phyloP scores from a whole-genome alignment of 192 early-diverging fungal genomes.

The Entomortierella lignicola region DNA sequence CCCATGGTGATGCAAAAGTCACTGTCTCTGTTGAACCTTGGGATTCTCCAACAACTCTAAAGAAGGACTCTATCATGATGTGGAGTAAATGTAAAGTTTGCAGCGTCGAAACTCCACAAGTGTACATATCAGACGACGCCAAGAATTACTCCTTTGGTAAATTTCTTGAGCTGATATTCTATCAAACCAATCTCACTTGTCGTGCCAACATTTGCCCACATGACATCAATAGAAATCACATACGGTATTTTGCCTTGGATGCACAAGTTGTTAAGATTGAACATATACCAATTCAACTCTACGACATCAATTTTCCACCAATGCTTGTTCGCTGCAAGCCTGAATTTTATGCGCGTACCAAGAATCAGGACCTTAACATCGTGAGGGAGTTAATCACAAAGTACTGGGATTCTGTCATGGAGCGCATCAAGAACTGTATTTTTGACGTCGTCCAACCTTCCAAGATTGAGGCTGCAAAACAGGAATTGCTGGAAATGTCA shows the following conservation, averaged over 20 bases:
- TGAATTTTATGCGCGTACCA: slow-evolving; percentile 73
- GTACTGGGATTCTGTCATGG: slow-evolving; percentile 90
- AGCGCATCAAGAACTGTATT: slow-evolving; percentile 83
- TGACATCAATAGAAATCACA: slow-evolving; percentile 83
- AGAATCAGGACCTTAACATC: slow-evolving; percentile 78
- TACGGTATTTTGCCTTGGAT: slow-evolving; percentile 85
- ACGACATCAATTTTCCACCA: slow-evolving; percentile 80
- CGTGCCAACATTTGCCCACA: slow-evolving; percentile 84
- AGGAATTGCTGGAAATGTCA: slow-evolving; percentile 75
- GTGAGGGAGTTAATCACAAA: slow-evolving; percentile 75
- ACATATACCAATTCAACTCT: slow-evolving; percentile 75
- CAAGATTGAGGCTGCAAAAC: slow-evolving; percentile 77
- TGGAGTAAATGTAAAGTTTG: slow-evolving; percentile 91
- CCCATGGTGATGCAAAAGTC: slow-evolving; percentile 83
- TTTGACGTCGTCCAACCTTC: slow-evolving; percentile 80
- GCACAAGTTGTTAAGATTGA: slow-evolving; percentile 84
- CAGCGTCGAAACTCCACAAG: slow-evolving; percentile 71
- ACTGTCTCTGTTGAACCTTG: slow-evolving; percentile 73
- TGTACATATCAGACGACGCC: slow-evolving; percentile 85
- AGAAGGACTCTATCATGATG: slow-evolving; percentile 82
- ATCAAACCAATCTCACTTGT: slow-evolving; percentile 74
- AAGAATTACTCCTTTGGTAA: slow-evolving; percentile 99
- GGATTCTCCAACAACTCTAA: slow-evolving; percentile 33
- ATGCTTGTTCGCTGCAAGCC: slow-evolving; percentile 70
- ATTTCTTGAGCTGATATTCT: slow-evolving; percentile 92